These are phyloP conservation scores for Chaetoceros tenuissimus DNA, from an alignment of 108 stramenopile genomes.

Conservation along the genomic window DNA sequence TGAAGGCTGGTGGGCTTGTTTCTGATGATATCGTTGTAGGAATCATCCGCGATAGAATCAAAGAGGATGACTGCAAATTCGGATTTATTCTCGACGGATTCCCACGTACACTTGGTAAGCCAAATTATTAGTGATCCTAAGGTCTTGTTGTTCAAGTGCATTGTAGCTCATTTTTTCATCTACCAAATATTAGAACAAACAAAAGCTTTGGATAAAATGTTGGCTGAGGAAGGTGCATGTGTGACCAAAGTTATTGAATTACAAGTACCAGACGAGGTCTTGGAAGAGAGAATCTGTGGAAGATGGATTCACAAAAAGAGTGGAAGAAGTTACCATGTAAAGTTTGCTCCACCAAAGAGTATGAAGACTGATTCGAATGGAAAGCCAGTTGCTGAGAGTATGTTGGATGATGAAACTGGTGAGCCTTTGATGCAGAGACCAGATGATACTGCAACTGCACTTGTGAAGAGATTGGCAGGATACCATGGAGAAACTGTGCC, in stretches of 20 bases:
- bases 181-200: constrained; percentile 96
- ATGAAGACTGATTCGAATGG: constrained; percentile 54
- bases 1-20: constrained; percentile 96
- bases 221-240: constrained; percentile 79
- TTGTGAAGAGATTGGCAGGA: constrained; percentile 80
- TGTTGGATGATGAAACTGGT: constrained; percentile 91
- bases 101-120: constrained; percentile 86
- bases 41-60: constrained; percentile 91
- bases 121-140: no score
- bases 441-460: constrained; percentile 92
- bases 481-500: constrained; percentile 97
- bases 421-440: constrained; percentile 92
- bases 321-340: constrained; percentile 96
- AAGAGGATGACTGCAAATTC: constrained; percentile 82
- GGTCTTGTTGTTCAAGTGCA: background rate
- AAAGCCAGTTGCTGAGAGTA: constrained; percentile 61
- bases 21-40: constrained; percentile 95
- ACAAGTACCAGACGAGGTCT: constrained; percentile 87
- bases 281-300: constrained; percentile 96
- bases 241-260: constrained; percentile 93
- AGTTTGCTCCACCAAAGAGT: constrained; percentile 89
- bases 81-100: constrained; percentile 97
- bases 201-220: constrained; percentile 87
- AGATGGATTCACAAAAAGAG: constrained; percentile 90
- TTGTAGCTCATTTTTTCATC: constrained; percentile 16